These are phyloP conservation scores for Fusarium protoensiforme DNA, from an alignment of 2,329 filamentous ascomycete genomes.

Conservation along the genomic window DNA sequence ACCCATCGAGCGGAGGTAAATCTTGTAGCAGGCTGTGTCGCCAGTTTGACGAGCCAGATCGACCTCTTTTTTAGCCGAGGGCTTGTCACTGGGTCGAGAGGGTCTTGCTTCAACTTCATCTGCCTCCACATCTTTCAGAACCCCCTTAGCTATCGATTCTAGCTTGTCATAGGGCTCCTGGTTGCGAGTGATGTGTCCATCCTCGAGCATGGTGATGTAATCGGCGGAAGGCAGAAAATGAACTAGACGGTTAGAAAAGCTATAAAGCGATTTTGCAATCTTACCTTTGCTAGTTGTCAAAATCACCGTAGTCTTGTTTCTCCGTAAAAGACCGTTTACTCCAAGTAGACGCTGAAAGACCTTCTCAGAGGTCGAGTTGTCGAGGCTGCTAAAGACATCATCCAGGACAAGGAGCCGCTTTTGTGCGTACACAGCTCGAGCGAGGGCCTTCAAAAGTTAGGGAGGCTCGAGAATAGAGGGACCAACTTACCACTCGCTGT, in stretches of 20 bases:
- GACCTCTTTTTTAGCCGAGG: constrained; percentile 15
- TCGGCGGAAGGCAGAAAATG: constrained; percentile 40
- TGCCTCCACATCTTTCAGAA: constrained; percentile 9
- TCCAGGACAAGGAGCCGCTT: constrained; percentile 56
- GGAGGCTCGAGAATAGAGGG: background rate
- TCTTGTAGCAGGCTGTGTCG: constrained; percentile 43
- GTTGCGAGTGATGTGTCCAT: constrained; percentile 33
- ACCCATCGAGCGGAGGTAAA: constrained; percentile 43
- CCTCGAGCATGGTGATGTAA: constrained; percentile 40
- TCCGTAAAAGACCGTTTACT: constrained; percentile 53
- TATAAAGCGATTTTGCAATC: fast-evolving
- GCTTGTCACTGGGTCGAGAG: background rate
- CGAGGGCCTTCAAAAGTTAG: constrained; percentile 48
- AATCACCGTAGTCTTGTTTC: constrained; percentile 52
- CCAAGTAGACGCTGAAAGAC: constrained; percentile 57
- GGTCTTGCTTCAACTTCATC: background rate
- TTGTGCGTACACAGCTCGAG: constrained; percentile 58
- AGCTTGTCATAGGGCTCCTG: constrained; percentile 38
- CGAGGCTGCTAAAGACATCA: constrained; percentile 58
- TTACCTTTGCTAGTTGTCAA: constrained; percentile 16
- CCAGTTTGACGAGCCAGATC: constrained; percentile 44
- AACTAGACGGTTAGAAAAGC: constrained; percentile 16
- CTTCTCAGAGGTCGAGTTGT: constrained; percentile 54
- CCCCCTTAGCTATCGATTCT: constrained; percentile 26
- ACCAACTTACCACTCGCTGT: constrained; percentile 50